Base-by-base conservation (phyloP, 2,329 filamentous ascomycete genomes). In the Neobulgaria alba region DNA sequence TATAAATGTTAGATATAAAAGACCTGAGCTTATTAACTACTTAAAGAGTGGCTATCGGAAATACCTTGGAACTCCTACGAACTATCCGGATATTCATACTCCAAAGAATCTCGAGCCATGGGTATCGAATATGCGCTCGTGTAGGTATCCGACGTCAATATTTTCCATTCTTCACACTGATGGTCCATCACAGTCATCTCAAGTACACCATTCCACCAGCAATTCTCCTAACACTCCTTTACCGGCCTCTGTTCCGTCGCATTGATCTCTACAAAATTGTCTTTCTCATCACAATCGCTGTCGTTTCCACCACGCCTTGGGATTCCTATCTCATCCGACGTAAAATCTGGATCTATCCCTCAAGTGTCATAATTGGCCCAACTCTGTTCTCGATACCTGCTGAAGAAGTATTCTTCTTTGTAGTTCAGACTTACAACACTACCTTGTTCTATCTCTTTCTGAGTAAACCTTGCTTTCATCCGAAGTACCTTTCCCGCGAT, bases 371-470 rank as follows among this genome's bases (percentile, higher is more conserved):
- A 21, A 54, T 81, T 26, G 83, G 82, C 0, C 68, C 68, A 0
- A 79, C 68, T 1, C 57, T 85, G 12, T 75, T 74, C 52, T 64
- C 66, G n/a, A 82, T 87, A 14, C 82, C 83, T 0, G 59, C 71
- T 3, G 83, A 87, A 54, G 82, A 87, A 57, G 61, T 86, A 3
- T 86, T 86, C 62, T 87, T 87, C 68, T 87, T 87, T 57, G 62
- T 84, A 15, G 74, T 87, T 17, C 83, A 87, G 61, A 86, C 82
- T 1, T 86, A 84, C 60, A 83, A 77, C 54, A 85, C 82, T 0
- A 71, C 75, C 0, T 61, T 85, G 36, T 57, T 87, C 7, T 87
- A 86, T 53, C 67, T 84, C 8, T 61, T 85, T 1, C 58, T 80
- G 15, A 84, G 72, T 61, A 85, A 82, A 57, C 66, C 72, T 1